Percentiles rank a stretch among this genome's conserved stretches.
These are phyloP conservation scores for Penicillium desertorum DNA, from an alignment of 495 filamentous ascomycete genomes.

Conservation along the genomic window DNA sequence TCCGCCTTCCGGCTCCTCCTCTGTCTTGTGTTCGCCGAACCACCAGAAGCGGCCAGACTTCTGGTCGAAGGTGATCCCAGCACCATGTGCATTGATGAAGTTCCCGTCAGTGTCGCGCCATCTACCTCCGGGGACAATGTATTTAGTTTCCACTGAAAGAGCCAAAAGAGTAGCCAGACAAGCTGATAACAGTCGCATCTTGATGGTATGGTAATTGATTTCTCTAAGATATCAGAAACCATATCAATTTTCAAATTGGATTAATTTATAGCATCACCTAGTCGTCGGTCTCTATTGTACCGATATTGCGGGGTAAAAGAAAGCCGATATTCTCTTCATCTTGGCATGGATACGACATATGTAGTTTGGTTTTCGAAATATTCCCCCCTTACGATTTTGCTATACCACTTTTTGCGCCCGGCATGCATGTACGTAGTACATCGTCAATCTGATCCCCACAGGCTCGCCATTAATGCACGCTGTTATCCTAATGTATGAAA, in stretches of 20 bases:
- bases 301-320: conserved; percentile 9
- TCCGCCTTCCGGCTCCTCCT: conserved; percentile 27
- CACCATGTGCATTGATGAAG: conserved; percentile 27
- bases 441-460: background rate
- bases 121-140: conserved; percentile 29
- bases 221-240: background rate
- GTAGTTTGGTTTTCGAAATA: background rate
- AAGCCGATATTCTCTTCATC: background rate
- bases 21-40: conserved; percentile 31
- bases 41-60: conserved; percentile 28
- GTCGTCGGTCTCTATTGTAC: conserved; percentile 3
- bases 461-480: background rate
- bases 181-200: background rate
- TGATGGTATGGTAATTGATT: background rate
- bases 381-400: background rate
- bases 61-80: conserved; percentile 23
- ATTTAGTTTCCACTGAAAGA: conserved; percentile 15
- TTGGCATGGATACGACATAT: conserved; percentile 1
- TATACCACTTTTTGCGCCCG: background rate
- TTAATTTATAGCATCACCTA: background rate
- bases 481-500: background rate
- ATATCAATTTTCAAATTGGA: background rate
- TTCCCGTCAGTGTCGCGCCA: conserved; percentile 29
- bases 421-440: background rate
- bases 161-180: background rate